Conservation (phyloP, 2,329 filamentous ascomycete genomes). For the Pestalotiopsis sp. region DNA sequence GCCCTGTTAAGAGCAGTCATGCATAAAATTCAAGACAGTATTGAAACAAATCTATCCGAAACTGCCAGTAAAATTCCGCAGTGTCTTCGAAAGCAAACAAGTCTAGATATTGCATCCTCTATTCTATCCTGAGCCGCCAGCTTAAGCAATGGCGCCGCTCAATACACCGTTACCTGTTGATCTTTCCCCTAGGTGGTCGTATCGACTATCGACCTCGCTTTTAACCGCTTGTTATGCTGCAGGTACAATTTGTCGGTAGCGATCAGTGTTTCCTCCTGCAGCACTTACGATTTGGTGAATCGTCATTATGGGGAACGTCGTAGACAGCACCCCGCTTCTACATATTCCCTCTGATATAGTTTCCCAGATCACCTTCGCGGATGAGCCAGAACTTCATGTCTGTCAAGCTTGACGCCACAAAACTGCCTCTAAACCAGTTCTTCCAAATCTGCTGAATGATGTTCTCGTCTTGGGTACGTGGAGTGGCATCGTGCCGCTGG, state of each 20-base stretch:
- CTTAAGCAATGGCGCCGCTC: not conserved
- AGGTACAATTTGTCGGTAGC: not conserved
- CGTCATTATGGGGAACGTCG: not conserved
- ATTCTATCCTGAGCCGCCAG: not conserved
- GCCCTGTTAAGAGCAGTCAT: too few species aligned
- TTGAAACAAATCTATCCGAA: not conserved
- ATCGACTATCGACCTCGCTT: not conserved
- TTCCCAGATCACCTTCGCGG: slow-evolving; percentile 42
- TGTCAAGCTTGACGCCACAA: slow-evolving; percentile 41
- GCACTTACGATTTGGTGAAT: not conserved
- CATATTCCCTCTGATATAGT: slow-evolving; percentile 27
- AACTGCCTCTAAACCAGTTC: slow-evolving; percentile 46
- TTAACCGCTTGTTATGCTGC: not conserved
- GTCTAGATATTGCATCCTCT: not conserved
- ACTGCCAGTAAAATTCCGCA: not conserved
- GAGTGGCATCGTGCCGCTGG: slow-evolving; percentile 1
- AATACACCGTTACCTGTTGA: not conserved
- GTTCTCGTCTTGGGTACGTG: slow-evolving; percentile 26
- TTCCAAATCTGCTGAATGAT: slow-evolving; percentile 52
- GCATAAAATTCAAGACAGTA: too few species aligned
- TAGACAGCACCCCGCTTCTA: not conserved
- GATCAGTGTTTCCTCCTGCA: not conserved
- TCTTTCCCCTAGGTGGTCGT: not conserved
- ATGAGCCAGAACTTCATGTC: slow-evolving; percentile 48
- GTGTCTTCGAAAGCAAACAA: not conserved